Evolutionary conservation across 2,329 filamentous ascomycete genomes (phyloP), one percentile per base, ranked within the genome.

Genomic region (Penicillium griseofulvum): DNA sequence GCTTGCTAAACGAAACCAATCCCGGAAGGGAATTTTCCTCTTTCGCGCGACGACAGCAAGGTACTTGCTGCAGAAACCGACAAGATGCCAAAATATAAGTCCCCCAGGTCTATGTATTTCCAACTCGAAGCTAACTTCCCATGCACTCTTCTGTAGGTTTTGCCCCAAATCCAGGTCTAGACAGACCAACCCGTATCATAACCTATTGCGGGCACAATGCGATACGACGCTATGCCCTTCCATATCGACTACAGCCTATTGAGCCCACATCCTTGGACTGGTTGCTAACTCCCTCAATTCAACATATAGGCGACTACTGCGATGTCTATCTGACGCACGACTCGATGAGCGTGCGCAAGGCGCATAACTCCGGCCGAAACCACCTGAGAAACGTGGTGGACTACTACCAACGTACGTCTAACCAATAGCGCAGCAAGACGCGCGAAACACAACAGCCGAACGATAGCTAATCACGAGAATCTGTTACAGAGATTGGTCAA

Each of bases 251-350:
- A 17, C 17, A n/a, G 33, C 22, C 2, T 12, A 14, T 29, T 26
- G 28, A 45, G 26, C 39, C 42, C 14, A 49, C 37, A 49, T 22
- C 38, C 2, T 45, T 24, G 43, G 34, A 8, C 34, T 45, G 22
- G 37, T 19, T 31, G 14, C 62, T 65, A 38, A 65, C 46, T n/a
- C 6, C 22, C 19, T 36, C 5, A 14, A 5, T 52, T 43, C 49
- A 36, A 44, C 41, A 1, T 14, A 46, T 37, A 82, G 77, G 92
- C 83, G 94, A 99, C 76, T 99, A 99, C 78, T 99, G 94, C 84
- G 94, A 99, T 88, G 94, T 99, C 76, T 99, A 99, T 83, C 89
- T 99, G 68, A 99, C 94, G 65, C 94, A 99, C 83, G 94, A 99
- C 83, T 96, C 91, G 43, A 97, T 97, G 93, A 96, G 91, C 78